phyloP scores from a whole-genome alignment of 352 stramenopile species.

The Nothophytophthora sp. region DNA sequence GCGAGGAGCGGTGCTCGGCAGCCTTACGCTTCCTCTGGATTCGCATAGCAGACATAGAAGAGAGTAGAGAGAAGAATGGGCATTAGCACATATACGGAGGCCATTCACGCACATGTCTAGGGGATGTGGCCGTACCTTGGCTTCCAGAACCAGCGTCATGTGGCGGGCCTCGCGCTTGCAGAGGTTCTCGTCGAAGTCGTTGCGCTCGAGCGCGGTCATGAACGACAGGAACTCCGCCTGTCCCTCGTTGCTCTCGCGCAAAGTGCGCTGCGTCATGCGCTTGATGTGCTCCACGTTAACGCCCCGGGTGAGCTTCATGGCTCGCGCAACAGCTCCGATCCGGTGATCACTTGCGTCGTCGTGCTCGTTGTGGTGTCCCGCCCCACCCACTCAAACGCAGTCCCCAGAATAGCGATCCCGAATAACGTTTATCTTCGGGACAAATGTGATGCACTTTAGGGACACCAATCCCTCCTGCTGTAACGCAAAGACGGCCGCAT shows the following conservation, averaged over 20 bases:
- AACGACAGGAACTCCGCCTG: conserved; percentile 84
- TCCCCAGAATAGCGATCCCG: too few relatives aligned
- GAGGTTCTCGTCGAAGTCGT: conserved; percentile 84
- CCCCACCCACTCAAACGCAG: background rate
- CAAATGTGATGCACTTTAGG: too few relatives aligned
- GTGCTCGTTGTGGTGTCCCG: conserved; percentile 4
- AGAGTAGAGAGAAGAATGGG: background rate
- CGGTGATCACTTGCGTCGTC: conserved; percentile 11
- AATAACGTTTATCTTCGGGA: too few relatives aligned
- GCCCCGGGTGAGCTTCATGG: conserved; percentile 81
- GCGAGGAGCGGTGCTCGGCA: conserved; percentile 76
- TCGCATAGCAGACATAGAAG: conserved; percentile 2
- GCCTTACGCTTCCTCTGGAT: conserved; percentile 54
- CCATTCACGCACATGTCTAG: too few relatives aligned
- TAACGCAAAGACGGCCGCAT: too few relatives aligned
- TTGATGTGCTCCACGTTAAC: conserved; percentile 90
- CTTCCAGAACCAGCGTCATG: conserved; percentile 76
- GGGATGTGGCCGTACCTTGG: conserved; percentile 39
- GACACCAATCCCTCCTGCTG: too few relatives aligned
- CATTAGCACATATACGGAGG: too few relatives aligned
- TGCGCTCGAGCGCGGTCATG: conserved; percentile 76
- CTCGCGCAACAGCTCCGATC: too few relatives aligned
- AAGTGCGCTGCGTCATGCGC: conserved; percentile 88
- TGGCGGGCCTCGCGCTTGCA: conserved; percentile 84
- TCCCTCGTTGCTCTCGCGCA: conserved; percentile 78